Evolutionary conservation across 306 rosid genomes (phyloP), one percentile per base, ranked within the genome.

Genomic region (Astragalus glycyphyllos): DNA sequence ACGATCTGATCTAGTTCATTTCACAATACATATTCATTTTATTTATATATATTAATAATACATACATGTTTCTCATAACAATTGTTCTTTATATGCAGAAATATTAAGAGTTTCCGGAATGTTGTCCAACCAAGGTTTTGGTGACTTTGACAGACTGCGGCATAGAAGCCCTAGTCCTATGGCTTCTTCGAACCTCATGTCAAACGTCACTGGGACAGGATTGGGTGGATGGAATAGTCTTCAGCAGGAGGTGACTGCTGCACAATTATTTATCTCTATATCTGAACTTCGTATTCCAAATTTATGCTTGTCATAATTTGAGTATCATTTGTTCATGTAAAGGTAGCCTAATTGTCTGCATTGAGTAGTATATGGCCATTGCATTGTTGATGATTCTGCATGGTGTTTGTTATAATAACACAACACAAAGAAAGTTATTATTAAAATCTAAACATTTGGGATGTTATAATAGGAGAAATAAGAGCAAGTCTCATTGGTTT

Each of bases 131-230:
- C 99, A 89, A 85, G 92, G 96, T 82, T 89, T 91, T 74, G 87
- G 99, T 3, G 99, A 94, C 86, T 91, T 94, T 38, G 99, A 94
- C 66, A 87, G 99, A 75, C 84, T 91, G 64, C 89, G 96, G 81
- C 96, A 94, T 76, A 86, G 99, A 87, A 94, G 99, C 79, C 97
- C 99, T 44, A 94, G 99, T 82, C 99, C 99, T 26, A 94, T 94
- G 99, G 89, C 97, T 78, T 93, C 98, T 83, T 87, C 97, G 68
- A 88, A 80, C 56, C 89, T 88, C 68, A 86, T 90, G 60, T 86
- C 99, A 63, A 94, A 85, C 82, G 96, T 91, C 55, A 73, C 82
- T 17, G 92, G 87, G 44, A 34, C 97, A 20, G 96, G 99, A 20
- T 65, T 91, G 71, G 84, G 90, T 58, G 95, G 91, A 79, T 94